phyloP scores from a whole-genome alignment of 1,139 yeast species.

The Debaryomyces singareniensis region DNA sequence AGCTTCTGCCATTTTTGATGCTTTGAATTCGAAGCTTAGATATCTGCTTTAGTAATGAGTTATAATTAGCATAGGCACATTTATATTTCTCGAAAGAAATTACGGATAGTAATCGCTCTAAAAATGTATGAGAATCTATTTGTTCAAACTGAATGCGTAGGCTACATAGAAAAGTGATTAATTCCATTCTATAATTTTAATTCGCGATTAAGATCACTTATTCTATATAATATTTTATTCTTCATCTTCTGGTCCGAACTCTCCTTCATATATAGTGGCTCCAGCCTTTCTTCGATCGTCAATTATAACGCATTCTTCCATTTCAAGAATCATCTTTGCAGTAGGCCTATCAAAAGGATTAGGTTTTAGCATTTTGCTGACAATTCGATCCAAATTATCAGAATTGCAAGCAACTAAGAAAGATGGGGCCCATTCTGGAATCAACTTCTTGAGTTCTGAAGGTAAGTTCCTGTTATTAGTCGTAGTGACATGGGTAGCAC shows the following conservation, averaged over 20 bases:
- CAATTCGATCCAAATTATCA: slow-evolving; percentile 70
- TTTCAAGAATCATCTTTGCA: slow-evolving; percentile 59
- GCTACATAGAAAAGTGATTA: too few relatives aligned
- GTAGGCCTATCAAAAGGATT: slow-evolving; percentile 78
- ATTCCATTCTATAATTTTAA: too few relatives aligned
- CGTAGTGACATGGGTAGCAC: slow-evolving; percentile 8
- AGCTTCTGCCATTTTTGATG: not conserved
- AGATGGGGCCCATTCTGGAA: slow-evolving; percentile 80
- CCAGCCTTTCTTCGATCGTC: slow-evolving; percentile 87
- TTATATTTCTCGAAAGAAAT: not conserved
- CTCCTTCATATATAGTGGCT: slow-evolving; percentile 94
- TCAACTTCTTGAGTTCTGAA: slow-evolving; percentile 9
- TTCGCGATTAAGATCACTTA: not conserved
- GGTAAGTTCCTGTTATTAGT: slow-evolving; percentile 3
- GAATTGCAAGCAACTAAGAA: slow-evolving; percentile 68
- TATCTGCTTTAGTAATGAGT: not conserved
- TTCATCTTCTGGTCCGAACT: slow-evolving; percentile 62
- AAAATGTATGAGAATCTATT: slow-evolving; percentile 1
- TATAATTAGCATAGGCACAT: slow-evolving; percentile 1
- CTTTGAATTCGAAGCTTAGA: not conserved
- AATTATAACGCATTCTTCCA: slow-evolving; percentile 71
- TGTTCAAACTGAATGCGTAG: too few relatives aligned
- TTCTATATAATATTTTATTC: slow-evolving; percentile 6
- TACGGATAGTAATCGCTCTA: not conserved
- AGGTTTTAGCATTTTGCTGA: slow-evolving; percentile 86